Base-by-base conservation (phyloP, 495 filamentous ascomycete genomes). In the Amphirosellinia nigrospora region DNA sequence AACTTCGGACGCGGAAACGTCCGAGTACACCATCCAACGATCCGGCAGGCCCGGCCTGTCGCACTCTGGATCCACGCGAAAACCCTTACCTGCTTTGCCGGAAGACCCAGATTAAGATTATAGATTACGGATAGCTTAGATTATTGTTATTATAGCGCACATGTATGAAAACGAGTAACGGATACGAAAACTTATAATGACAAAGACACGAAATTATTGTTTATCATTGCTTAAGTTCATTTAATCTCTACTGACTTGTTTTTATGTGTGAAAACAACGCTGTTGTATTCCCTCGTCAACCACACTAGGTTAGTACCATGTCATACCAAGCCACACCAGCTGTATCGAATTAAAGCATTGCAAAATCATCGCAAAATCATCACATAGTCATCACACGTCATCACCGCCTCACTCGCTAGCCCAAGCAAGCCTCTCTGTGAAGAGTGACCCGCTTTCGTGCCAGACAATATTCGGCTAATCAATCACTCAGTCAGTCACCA, bases 31-130 rank as follows among this genome's bases (percentile, higher is more conserved):
- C 16, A 36, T 68, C 0, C 10, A 55, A 16, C 41, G 72, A 39
- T 72, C 75, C 32, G 72, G 75, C 50, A 73, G 75, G 67, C 70
- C 75, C 21, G 66, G 70, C 26, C 61, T 76, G 45, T 52, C 69
- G 36, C 75, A 76, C 68, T 56, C 62, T 26, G 70, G 65, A 13
- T 73, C 75, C 15, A 71, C 77, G 23, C 77, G 80, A 64, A 86
- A 86, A 69, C 84, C 84, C 1, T 66, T 87, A n/a, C 84, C 85
- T 58, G 83, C 84, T 56, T 72, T 86, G n/a, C 84, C 85, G 11
- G 82, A 83, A 70, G 79, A 80, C 68, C 77, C 81, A 11, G 80
- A 77, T 70, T 77, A 79, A 28, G 78, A 73, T 68, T 76, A 58
- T 10, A 8, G 19, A 34, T 10, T 46, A 55, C 32, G 11, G 15